phyloP scores from a whole-genome alignment of 768 basidiomycete genomes.

The Suillus spraguei region DNA sequence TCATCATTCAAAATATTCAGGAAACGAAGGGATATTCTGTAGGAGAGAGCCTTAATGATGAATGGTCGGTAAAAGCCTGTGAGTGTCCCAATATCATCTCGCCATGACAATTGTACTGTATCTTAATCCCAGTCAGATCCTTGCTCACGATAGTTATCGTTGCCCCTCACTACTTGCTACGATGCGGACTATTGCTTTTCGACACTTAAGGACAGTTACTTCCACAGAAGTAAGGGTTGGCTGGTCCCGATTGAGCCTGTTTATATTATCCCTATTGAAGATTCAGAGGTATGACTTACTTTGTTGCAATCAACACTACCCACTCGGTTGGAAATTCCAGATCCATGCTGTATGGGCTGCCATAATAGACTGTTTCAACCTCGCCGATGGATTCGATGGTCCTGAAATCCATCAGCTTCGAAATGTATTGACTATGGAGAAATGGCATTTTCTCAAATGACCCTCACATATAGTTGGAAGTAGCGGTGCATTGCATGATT shows the following conservation, averaged over 20 bases:
- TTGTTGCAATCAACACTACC: neutral
- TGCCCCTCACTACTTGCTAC: neutral
- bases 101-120: too few species aligned
- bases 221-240: too few species aligned
- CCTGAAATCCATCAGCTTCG: neutral
- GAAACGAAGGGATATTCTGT: too few species aligned
- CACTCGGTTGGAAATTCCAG: neutral
- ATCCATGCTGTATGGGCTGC: neutral
- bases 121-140: too few species aligned
- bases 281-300: neutral
- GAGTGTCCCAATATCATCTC: too few species aligned
- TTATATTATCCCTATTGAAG: neutral
- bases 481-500: too few species aligned
- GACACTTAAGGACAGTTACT: neutral
- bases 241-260: neutral
- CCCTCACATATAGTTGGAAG: neutral
- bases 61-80: too few species aligned
- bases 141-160: too few species aligned
- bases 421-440: neutral
- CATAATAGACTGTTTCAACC: neutral
- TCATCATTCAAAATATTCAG: too few species aligned
- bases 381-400: neutral
- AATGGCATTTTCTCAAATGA: neutral
- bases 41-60: too few species aligned
- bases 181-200: neutral